phyloP scores from a whole-genome alignment of 352 stramenopile genomes.

The Phytophthora boehmeriae region DNA sequence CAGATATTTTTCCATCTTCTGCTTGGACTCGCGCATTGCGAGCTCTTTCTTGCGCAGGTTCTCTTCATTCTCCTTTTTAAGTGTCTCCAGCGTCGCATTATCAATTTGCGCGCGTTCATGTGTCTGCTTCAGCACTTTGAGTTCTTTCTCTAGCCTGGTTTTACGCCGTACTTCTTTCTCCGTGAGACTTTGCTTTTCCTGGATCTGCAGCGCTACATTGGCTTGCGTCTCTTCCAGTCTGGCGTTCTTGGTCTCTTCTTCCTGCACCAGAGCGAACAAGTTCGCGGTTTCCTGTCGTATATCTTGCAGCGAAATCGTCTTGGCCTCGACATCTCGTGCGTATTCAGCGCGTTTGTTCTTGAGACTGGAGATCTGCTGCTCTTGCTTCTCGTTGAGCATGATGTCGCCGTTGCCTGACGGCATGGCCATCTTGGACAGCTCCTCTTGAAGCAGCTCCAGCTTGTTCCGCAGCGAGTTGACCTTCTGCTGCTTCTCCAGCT shows the following conservation, averaged over 20 bases:
- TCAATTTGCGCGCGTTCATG: conserved; percentile 59
- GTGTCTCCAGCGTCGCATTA: conserved; percentile 41
- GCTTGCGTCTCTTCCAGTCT: conserved; percentile 61
- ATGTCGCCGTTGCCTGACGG: conserved; percentile 44
- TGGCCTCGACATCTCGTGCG: conserved; percentile 72
- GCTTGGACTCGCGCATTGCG: conserved; percentile 77
- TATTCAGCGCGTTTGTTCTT: conserved; percentile 76
- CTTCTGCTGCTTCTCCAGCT: conserved; percentile 78
- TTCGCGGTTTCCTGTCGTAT: conserved; percentile 69
- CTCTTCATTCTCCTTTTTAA: conserved; percentile 66
- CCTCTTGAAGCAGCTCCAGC: conserved; percentile 67
- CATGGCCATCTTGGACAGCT: conserved; percentile 64
- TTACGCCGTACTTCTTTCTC: conserved; percentile 75
- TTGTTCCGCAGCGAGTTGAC: conserved; percentile 68
- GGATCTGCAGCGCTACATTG: conserved; percentile 46
- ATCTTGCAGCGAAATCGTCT: conserved; percentile 70
- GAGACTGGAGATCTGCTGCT: conserved; percentile 69
- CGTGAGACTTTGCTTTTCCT: conserved; percentile 64
- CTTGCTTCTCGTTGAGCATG: conserved; percentile 73
- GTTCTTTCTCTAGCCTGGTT: conserved; percentile 64
- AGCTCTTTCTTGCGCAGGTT: conserved; percentile 73
- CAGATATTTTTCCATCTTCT: conserved; percentile 90
- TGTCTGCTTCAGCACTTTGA: conserved; percentile 71
- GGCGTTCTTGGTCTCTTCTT: conserved; percentile 68
- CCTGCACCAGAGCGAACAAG: conserved; percentile 59